Evolutionary conservation across 352 stramenopile genomes (phyloP).

Genomic region (Phytophthora cajani): DNA sequence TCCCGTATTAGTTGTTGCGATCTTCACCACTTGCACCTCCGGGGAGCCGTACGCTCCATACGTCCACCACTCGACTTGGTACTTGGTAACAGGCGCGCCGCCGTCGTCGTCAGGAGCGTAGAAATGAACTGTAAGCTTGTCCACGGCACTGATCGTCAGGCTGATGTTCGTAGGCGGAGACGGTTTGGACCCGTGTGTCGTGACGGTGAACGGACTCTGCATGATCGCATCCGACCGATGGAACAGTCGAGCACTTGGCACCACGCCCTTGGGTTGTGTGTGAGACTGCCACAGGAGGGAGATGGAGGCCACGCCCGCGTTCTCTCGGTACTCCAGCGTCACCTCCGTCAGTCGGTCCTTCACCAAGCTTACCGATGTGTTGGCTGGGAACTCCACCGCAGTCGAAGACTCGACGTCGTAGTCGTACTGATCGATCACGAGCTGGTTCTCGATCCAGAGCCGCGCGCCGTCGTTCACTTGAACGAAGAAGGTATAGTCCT

Average conservation of each 20-base stretch:
- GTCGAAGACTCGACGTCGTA: constrained; percentile 43
- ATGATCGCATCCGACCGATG: constrained; percentile 68
- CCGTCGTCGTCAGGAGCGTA: constrained; percentile 83
- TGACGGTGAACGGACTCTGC: constrained; percentile 70
- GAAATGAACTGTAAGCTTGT: constrained; percentile 89
- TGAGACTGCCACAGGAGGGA: constrained; percentile 89
- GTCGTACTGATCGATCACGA: constrained; percentile 65
- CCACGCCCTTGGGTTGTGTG: constrained; percentile 87
- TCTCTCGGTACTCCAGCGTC: constrained; percentile 95
- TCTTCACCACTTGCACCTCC: constrained; percentile 88
- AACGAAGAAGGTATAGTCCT: constrained; percentile 90
- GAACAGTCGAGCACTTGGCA: constrained; percentile 90
- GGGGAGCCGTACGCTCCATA: constrained; percentile 50
- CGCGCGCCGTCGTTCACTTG: constrained; percentile 90
- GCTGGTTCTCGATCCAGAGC: constrained; percentile 77
- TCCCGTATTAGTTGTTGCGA: constrained; percentile 73
- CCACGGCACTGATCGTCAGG: constrained; percentile 53
- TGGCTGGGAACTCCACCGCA: constrained; percentile 36
- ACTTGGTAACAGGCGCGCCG: constrained; percentile 83
- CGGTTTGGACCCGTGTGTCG: constrained; percentile 61
- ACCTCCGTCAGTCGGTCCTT: constrained; percentile 86
- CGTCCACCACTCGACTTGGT: constrained; percentile 90
- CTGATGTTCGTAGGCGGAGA: constrained; percentile 47
- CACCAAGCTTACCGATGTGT: constrained; percentile 61
- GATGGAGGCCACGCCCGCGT: constrained; percentile 84